Evolutionary conservation across 352 stramenopile genomes (phyloP).

Genomic region (Globisporangium lucens): DNA sequence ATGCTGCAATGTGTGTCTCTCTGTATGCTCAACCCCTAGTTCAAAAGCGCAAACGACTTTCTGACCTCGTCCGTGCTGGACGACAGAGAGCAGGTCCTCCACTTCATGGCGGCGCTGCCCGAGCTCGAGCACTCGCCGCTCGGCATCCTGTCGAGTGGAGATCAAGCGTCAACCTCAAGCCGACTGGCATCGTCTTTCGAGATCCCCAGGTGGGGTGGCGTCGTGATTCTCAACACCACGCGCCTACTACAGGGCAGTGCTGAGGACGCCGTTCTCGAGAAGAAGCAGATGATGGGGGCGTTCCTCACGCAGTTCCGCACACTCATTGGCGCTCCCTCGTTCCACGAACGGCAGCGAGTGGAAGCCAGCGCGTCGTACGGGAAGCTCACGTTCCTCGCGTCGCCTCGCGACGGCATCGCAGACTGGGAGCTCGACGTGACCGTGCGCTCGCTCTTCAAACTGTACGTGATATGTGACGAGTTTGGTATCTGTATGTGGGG

Average conservation of each 20-base stretch:
- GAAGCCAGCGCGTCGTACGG: conserved; percentile 14
- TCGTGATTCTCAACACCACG: conserved; percentile 52
- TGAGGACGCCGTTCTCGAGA: conserved; percentile 16
- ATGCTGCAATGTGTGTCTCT: not conserved
- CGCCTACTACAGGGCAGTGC: not conserved
- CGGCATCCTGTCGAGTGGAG: conserved; percentile 33
- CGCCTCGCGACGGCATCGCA: conserved; percentile 43
- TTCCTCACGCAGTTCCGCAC: conserved; percentile 66
- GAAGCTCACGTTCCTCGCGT: conserved; percentile 46
- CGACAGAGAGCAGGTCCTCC: conserved; percentile 71
- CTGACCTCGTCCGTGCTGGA: conserved; percentile 57
- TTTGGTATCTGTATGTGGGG: not conserved
- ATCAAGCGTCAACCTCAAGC: conserved; percentile 9
- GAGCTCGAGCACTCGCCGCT: conserved; percentile 44
- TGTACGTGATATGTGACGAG: conserved; percentile 19
- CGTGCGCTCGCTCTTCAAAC: conserved; percentile 38
- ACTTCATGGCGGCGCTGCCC: conserved; percentile 75
- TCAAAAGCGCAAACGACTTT: conserved; percentile 79
- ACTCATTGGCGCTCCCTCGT: conserved; percentile 56
- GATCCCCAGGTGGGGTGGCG: conserved; percentile 65
- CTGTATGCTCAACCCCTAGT: conserved; percentile 28
- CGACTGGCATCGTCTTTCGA: conserved; percentile 53
- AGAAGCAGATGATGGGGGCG: conserved; percentile 61
- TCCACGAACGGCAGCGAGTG: conserved; percentile 35
- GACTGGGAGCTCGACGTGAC: conserved; percentile 76